Conservation (phyloP, 768 basidiomycete genomes). For the Suillus occidentalis region DNA sequence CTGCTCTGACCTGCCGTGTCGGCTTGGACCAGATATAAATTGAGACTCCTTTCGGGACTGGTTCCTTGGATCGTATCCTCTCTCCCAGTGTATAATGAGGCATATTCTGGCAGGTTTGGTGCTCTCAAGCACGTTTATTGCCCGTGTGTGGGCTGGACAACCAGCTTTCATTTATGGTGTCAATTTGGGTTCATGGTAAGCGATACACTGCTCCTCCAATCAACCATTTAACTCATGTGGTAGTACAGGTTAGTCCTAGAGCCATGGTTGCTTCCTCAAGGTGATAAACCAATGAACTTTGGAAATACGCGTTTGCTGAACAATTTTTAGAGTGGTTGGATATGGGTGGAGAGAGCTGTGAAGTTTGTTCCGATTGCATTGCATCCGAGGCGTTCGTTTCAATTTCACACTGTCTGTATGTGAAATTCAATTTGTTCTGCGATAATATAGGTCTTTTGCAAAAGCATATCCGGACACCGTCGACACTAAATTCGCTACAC, state of each 20-base stretch:
- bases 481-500: too few species aligned
- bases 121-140: slow-evolving; percentile 18
- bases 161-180: slow-evolving; percentile 62
- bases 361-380: slow-evolving; percentile 63
- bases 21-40: neutral
- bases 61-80: neutral
- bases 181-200: slow-evolving; percentile 66
- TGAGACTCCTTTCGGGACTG: neutral
- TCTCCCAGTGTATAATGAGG: slow-evolving; percentile 16
- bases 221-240: slow-evolving; percentile 6
- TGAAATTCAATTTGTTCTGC: too few species aligned
- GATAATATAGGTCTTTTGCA: too few species aligned
- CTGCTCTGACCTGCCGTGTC: neutral
- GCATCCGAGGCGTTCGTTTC: slow-evolving; percentile 58
- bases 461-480: too few species aligned
- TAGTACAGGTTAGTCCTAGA: neutral
- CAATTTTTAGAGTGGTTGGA: slow-evolving; percentile 54
- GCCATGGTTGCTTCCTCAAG: too few species aligned
- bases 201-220: neutral
- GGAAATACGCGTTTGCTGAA: too few species aligned
- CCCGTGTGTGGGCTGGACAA: slow-evolving; percentile 6
- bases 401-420: neutral
- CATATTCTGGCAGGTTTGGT: slow-evolving; percentile 13
- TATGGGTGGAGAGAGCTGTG: slow-evolving; percentile 71
- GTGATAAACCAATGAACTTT: too few species aligned